Evolutionary conservation across 2,329 filamentous ascomycete species (phyloP), one percentile per base, ranked within the genome.

Genomic region (Diplodia scrobiculata): DNA sequence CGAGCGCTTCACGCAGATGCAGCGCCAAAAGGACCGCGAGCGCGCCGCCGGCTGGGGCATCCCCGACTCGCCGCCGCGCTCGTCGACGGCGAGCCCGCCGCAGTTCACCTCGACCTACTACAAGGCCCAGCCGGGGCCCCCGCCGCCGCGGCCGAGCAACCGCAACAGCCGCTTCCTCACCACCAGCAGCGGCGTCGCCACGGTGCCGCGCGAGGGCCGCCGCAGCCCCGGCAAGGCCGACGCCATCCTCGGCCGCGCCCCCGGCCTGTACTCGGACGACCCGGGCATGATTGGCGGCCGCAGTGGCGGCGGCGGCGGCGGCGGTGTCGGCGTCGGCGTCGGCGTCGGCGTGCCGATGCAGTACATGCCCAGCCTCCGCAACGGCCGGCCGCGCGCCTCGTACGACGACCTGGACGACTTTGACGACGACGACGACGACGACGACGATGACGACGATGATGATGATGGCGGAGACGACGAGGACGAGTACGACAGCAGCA

Each of bases 41-140:
- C 79, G 84, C 19, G 84, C 82, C 32, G 88, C 89, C 14, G 89
- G 89, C 38, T 91, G 89, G 88, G 89, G 89, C 38, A 68, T 77
- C 0, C 41, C 41, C 45, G 76, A 77, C 38, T 48, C 27, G 25
- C 34, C 54, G 32, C 58, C 59, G 55, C 48, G 21, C 29, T 36
- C 51, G 17, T 45, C 47, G 3, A 47, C 48, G 17, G 36, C 65
- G 21, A 36, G 34, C 55, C 55, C 25, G 25, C 48, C 48, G 34
- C 34, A 36, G 10, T 53, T 32, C 65, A 47, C 65, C 7, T 53
- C 32, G 4, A 62, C 65, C 1, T 62, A 62, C 58, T 62, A 62
- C 52, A 50, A 29, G n/a, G 36, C 27, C 32, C 55, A 47, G 5
- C 27, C 29, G n/a, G 59, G 14, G 1, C 29, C 27, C 21, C 11